phyloP scores from a whole-genome alignment of 1,284 basidiomycete genomes.

The Ceratobasidium sp. region DNA sequence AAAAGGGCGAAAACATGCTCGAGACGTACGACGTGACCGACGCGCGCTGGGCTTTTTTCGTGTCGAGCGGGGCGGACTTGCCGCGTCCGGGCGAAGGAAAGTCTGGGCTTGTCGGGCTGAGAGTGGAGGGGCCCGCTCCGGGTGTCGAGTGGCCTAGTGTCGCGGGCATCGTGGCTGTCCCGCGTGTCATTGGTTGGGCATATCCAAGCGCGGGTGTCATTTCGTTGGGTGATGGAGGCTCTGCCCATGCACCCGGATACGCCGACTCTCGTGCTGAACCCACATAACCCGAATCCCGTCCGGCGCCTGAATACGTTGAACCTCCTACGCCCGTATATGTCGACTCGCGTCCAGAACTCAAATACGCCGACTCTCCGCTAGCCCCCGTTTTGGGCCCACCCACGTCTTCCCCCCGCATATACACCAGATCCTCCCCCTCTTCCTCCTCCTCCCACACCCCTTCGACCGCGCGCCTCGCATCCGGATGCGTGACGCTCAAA shows the following conservation, averaged over 20 bases:
- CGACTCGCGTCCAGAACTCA: not conserved
- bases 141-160: constrained; percentile 1
- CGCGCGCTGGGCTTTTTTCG: constrained; percentile 16
- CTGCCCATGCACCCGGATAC: constrained; percentile 5
- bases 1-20: constrained; percentile 34
- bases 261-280: not conserved
- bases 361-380: constrained; percentile 7
- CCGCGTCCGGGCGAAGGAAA: too few relatives aligned
- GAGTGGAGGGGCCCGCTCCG: not conserved
- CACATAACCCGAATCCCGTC: constrained; percentile 4
- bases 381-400: not conserved
- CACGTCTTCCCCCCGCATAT: constrained; percentile 18
- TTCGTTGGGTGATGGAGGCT: constrained; percentile 29
- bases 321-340: constrained; percentile 1
- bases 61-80: too few relatives aligned
- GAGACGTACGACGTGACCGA: constrained; percentile 25
- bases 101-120: not conserved
- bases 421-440: constrained; percentile 32
- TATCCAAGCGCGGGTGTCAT: constrained; percentile 8
- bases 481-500: constrained; percentile 26
- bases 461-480: not conserved
- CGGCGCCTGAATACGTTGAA: not conserved
- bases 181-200: constrained; percentile 1
- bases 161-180: not conserved
- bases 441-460: constrained; percentile 6